Evolutionary conservation across 1,139 yeast genomes (phyloP), one percentile per base, ranked within the genome.

Genomic region (Geotrichum klebahnii): DNA sequence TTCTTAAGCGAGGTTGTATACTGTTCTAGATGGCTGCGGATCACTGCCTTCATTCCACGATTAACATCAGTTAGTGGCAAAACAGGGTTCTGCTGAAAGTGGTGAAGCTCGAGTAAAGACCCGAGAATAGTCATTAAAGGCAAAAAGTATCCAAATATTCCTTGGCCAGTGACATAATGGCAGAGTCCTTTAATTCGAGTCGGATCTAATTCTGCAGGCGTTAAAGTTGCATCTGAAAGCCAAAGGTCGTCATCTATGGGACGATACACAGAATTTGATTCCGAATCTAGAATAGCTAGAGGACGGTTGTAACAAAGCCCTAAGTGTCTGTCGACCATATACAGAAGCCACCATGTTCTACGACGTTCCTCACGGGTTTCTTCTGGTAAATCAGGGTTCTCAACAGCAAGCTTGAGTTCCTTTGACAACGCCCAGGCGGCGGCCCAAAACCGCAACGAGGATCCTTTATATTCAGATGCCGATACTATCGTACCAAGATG

Each of bases 281-380:
- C 73, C 3, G 64, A 56, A 51, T 72, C 76, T 17, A 64, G 54
- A 20, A 70, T 61, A 5, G 64, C 58, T 29, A 66, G 51, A 1
- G 69, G 67, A 4, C 67, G 58, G 53, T 70, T 71, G 55, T 70
- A 71, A 46, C 73, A 67, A 42, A 72, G 59, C 0, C 72, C 70
- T 3, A 71, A 59, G 53, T 72, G 68, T 12, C 74, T 62, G 56
- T 72, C 76, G 17, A 72, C 61, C 44, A 69, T 61, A 52, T 67
- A 72, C 24, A 72, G 57, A 6, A 70, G 62, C 75, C 76, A 72
- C 75, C 75, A 72, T 0, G 68, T 62, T 28, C 76, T 61, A 9
- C 74, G 61, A 48, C 67, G 62, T 48, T 72, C 76, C 48, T 72
- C 76, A 22, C 67, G 62, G 2, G 59, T 48, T 44, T 69, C 74